A percentile compares a stretch with the other conserved stretches of the same genome.
Evolutionary conservation across 2,329 filamentous ascomycete species (phyloP).

Genomic region (Nemania sp.): DNA sequence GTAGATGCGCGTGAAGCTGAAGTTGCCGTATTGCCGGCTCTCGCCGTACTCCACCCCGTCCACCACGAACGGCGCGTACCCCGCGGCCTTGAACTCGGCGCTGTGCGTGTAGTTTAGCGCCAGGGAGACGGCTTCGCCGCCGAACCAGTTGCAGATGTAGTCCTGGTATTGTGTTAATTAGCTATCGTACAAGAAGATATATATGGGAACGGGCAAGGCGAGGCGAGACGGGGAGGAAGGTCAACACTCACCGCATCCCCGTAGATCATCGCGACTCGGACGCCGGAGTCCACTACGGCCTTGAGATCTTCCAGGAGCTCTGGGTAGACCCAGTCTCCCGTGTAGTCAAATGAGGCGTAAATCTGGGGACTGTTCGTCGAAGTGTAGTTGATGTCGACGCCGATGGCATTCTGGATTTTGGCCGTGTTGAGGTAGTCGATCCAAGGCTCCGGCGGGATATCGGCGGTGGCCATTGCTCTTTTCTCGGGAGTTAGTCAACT

Average conservation of each 20-base stretch:
- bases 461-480: slow-evolving; percentile 57
- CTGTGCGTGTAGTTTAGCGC: slow-evolving; percentile 60
- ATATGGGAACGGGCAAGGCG: no score
- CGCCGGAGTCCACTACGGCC: slow-evolving; percentile 61
- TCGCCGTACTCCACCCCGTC: slow-evolving; percentile 72
- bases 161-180: slow-evolving; percentile 47
- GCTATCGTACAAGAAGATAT: no score
- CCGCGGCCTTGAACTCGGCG: slow-evolving; percentile 64
- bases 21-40: slow-evolving; percentile 75
- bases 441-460: slow-evolving; percentile 65
- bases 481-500: not conserved
- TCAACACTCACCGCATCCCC: slow-evolving; percentile 50
- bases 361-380: slow-evolving; percentile 53
- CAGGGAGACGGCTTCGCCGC: slow-evolving; percentile 75
- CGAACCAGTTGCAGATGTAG: slow-evolving; percentile 70
- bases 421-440: slow-evolving; percentile 67
- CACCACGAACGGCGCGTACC: slow-evolving; percentile 73
- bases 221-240: not conserved
- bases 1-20: slow-evolving; percentile 67
- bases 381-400: slow-evolving; percentile 56
- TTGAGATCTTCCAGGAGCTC: slow-evolving; percentile 64
- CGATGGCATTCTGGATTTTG: slow-evolving; percentile 57
- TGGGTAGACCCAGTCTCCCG: slow-evolving; percentile 66
- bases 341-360: slow-evolving; percentile 51
- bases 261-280: slow-evolving; percentile 74